Conservation (phyloP, 2,329 filamentous ascomycete species). For the Penicillium sp. region DNA sequence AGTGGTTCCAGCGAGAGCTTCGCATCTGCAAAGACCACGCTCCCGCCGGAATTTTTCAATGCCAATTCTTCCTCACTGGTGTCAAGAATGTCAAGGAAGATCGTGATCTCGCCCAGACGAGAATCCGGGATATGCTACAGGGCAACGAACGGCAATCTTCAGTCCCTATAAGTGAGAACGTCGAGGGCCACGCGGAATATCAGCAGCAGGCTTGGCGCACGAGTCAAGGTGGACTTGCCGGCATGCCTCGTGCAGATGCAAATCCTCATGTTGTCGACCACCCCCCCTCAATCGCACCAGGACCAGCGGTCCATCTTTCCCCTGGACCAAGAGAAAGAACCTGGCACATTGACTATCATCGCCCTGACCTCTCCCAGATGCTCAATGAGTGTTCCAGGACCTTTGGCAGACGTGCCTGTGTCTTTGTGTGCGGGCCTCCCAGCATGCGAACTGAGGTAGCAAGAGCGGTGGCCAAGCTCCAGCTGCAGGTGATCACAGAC, state of each 20-base stretch:
- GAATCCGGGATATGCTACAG: constrained; percentile 79
- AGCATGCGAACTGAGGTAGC: constrained; percentile 82
- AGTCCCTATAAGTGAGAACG: constrained; percentile 73
- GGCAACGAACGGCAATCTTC: constrained; percentile 84
- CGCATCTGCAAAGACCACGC: constrained; percentile 86
- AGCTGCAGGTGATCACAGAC: constrained; percentile 76
- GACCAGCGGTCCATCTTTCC: constrained; percentile 57
- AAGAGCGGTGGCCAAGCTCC: constrained; percentile 74
- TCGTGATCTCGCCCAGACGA: constrained; percentile 74
- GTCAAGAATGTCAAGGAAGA: constrained; percentile 57
- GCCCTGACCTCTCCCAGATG: constrained; percentile 82
- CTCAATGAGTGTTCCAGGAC: constrained; percentile 73
- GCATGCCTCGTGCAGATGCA: constrained; percentile 57
- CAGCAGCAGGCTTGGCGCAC: constrained; percentile 75
- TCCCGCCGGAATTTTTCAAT: constrained; percentile 80
- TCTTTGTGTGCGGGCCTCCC: constrained; percentile 88
- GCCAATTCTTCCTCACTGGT: constrained; percentile 89
- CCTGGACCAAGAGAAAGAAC: constrained; percentile 55
- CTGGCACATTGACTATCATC: constrained; percentile 88
- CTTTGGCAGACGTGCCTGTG: constrained; percentile 76
- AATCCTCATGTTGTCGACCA: constrained; percentile 16
- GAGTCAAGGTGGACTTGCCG: constrained; percentile 77
- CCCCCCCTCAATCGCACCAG: constrained; percentile 13
- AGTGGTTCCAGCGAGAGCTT: constrained; percentile 95
- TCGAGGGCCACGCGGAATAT: constrained; percentile 68